phyloP scores from a whole-genome alignment of 108 stramenopile genomes.

The Skeletonema marinoi region DNA sequence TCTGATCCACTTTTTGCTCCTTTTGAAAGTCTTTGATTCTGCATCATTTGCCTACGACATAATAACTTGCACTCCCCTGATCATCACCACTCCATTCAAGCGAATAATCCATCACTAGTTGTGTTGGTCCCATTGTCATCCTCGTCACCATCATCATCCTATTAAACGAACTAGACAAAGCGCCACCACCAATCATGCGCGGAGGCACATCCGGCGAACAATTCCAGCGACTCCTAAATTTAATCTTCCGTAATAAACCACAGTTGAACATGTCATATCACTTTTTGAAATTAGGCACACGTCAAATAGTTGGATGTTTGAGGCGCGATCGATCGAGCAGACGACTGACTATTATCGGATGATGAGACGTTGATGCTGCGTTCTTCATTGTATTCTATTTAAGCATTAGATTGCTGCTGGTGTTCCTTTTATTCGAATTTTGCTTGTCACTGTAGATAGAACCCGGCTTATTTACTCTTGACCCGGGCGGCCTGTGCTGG shows the following conservation, averaged over 20 bases:
- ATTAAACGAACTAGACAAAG: not conserved
- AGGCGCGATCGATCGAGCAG: not conserved
- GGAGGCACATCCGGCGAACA: conserved; percentile 16
- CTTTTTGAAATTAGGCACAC: not conserved
- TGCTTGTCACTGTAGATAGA: too few species aligned
- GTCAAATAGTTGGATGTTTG: conserved; percentile 5
- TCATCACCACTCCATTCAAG: not conserved
- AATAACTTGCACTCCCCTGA: conserved; percentile 4
- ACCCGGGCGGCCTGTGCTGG: too few species aligned
- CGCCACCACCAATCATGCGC: not conserved
- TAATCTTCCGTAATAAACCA: conserved; percentile 48
- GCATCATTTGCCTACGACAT: conserved; percentile 5
- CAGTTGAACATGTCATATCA: conserved; percentile 10
- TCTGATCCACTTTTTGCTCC: not conserved
- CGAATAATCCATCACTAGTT: conserved; percentile 12
- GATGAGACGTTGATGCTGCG: not conserved
- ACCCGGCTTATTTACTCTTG: too few species aligned
- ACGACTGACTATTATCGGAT: not conserved
- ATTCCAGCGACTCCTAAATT: conserved; percentile 61
- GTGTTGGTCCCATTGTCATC: not conserved
- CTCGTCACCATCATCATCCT: not conserved
- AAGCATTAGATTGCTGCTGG: too few species aligned
- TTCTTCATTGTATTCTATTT: too few species aligned
- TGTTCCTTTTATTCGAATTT: too few species aligned
- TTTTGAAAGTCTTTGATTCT: not conserved